Conservation (phyloP, 2,329 filamentous ascomycete genomes). For the Fusarium albidum region DNA sequence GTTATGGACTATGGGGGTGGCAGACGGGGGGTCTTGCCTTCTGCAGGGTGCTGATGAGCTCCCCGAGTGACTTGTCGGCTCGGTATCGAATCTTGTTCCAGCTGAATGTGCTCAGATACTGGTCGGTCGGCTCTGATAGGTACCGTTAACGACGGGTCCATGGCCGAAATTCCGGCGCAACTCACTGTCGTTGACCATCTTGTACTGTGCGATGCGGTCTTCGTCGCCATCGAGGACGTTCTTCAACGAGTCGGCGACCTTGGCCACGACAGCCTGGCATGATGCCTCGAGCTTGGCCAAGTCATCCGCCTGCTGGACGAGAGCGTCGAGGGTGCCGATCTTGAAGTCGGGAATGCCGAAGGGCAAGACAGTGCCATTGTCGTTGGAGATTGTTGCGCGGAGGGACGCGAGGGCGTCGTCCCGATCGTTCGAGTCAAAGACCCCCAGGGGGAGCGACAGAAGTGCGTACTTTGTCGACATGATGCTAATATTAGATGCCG, state of each 20-base stretch:
- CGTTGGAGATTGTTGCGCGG: constrained; percentile 73
- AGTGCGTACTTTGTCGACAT: constrained; percentile 79
- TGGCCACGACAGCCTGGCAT: constrained; percentile 84
- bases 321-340: constrained; percentile 92
- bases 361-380: constrained; percentile 77
- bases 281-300: constrained; percentile 84
- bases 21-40: constrained; percentile 65
- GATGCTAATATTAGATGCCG: constrained; percentile 17
- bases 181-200: constrained; percentile 93
- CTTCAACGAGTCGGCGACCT: constrained; percentile 86
- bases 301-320: constrained; percentile 97
- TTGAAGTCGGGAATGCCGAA: constrained; percentile 95
- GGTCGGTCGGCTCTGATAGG: constrained; percentile 85
- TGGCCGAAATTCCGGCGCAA: constrained; percentile 9
- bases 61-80: constrained; percentile 86
- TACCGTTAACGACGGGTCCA: constrained; percentile 36
- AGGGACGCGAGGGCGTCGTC: constrained; percentile 84
- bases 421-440: constrained; percentile 80
- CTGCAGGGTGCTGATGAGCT: constrained; percentile 86
- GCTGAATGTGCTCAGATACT: constrained; percentile 86
- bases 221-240: constrained; percentile 86
- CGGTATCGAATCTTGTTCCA: constrained; percentile 99
- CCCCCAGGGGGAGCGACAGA: constrained; percentile 87
- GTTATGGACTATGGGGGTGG: neutral
- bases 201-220: constrained; percentile 83